A percentile compares a stretch with the other conserved stretches of the same genome.
These are phyloP conservation scores for Ophiorrhiza pumila DNA, from an alignment of 257 asterid species.

Conservation along the genomic window DNA sequence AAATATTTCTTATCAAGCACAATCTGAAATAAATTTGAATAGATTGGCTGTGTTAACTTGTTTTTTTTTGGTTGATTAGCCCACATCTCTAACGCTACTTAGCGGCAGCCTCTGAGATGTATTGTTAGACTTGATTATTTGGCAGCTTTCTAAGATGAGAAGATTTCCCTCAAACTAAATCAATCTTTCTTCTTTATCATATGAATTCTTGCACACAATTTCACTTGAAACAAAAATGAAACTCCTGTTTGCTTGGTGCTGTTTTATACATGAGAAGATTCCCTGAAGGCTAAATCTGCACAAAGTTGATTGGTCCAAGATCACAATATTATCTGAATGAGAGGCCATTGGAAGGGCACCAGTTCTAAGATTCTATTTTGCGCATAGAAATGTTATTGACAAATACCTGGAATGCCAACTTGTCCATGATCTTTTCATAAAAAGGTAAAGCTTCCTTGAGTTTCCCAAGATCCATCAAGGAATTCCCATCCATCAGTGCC, in stretches of 20 bases:
- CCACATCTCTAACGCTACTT: not conserved
- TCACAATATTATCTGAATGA: not conserved
- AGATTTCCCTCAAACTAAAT: not conserved
- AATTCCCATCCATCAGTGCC: constrained; percentile 79
- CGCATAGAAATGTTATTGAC: not conserved
- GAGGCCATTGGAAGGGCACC: not conserved
- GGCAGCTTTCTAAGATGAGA: not conserved
- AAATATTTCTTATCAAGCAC: not conserved
- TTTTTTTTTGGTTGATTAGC: not conserved
- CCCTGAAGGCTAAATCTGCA: not conserved
- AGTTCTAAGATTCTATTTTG: not conserved
- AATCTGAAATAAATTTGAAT: not conserved
- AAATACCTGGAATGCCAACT: constrained; percentile 64
- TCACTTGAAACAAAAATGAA: not conserved
- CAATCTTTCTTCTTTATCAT: not conserved
- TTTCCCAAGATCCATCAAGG: constrained; percentile 76
- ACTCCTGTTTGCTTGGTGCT: not conserved
- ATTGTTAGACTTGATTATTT: not conserved
- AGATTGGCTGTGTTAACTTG: not conserved
- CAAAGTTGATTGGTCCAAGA: not conserved
- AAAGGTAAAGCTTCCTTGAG: constrained; percentile 75
- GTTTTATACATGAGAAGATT: not conserved
- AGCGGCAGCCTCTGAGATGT: not conserved
- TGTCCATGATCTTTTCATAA: constrained; percentile 69
- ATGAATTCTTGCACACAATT: not conserved